Base-by-base conservation (phyloP, 2,329 filamentous ascomycete species). In the Cordyceps farinosa region DNA sequence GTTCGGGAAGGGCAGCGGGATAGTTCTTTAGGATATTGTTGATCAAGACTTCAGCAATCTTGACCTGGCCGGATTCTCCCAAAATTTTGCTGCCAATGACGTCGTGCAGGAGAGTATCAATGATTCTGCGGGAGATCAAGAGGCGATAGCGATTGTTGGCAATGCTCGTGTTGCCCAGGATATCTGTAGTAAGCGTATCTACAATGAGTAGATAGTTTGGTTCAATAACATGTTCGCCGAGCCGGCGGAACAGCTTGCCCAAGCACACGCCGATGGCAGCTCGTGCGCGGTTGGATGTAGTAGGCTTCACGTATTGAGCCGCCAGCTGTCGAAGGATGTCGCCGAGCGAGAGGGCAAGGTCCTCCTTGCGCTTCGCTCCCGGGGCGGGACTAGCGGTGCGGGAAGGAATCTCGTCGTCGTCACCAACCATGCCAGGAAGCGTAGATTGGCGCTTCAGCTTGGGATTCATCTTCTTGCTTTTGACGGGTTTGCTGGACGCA, bases 21-120 rank as follows among this genome's bases (percentile, higher is more conserved):
- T 97, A 98, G 73, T 98, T 95, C 73, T 96, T 98, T 55, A 99
- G 82, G 52, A 97, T 83, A 64, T 92, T 88, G 73, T 96, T 97
- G 71, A 97, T 86, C 60, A 99, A 78, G 65, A 87, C 86, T 70
- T 88, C 91, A 7, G 92, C 91, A 34, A 91, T 92, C 68, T 89
- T 87, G 64, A 94, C 81, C 71, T 97, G 94, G 8, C 92, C 93
- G 15, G 90, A 91, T 75, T 99, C 94, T 13, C 92, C 92, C 2
- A 99, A 82, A 69, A 97, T 90, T 67, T 88, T 87, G 64, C 84
- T 84, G 9, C 92, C 92, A 66, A 98, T 84, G 8, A 95, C 87
- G 64, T 93, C 90, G 70, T 96, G 91, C 11, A 99, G 79, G 54
- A 97, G 84, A 44, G 90, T 89, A 67, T 92, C 88, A 15, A 97